Evolutionary conservation across 2,329 filamentous ascomycete genomes (phyloP).

Genomic region (Geoglossum cookeanum): DNA sequence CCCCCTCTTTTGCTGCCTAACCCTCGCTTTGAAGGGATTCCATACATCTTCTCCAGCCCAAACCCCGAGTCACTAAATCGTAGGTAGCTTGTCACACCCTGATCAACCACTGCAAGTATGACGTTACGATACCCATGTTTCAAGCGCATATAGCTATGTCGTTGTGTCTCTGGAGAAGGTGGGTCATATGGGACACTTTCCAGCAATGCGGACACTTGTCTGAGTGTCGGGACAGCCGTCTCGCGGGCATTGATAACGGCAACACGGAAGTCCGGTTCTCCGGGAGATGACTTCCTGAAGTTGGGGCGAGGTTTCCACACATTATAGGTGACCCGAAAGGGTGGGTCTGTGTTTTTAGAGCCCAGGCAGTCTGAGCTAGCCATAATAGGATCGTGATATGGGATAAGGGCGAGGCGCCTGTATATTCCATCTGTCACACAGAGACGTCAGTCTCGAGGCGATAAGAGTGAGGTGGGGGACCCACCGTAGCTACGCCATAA

Average conservation of each 20-base stretch:
- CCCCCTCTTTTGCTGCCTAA: slow-evolving; percentile 20
- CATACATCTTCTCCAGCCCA: slow-evolving; percentile 51
- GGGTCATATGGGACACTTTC: slow-evolving; percentile 53
- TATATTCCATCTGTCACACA: slow-evolving; percentile 42
- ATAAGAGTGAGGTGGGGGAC: slow-evolving; percentile 14
- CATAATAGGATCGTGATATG: slow-evolving; percentile 42
- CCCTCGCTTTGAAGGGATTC: slow-evolving; percentile 23
- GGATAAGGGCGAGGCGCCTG: slow-evolving; percentile 53
- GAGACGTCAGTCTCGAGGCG: slow-evolving; percentile 6
- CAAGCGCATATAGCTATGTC: slow-evolving; percentile 51
- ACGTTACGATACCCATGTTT: slow-evolving; percentile 75
- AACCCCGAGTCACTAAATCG: slow-evolving; percentile 66
- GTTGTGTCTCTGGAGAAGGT: slow-evolving; percentile 27
- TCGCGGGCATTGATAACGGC: slow-evolving; percentile 61
- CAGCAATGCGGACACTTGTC: slow-evolving; percentile 52
- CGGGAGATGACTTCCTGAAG: slow-evolving; percentile 66
- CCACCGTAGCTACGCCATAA: slow-evolving; percentile 34
- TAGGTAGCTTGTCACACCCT: slow-evolving; percentile 77
- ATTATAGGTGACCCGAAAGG: slow-evolving; percentile 59
- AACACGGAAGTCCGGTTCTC: slow-evolving; percentile 64
- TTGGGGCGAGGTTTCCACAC: slow-evolving; percentile 56
- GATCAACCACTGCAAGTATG: slow-evolving; percentile 72
- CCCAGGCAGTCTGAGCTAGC: not conserved
- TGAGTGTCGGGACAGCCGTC: slow-evolving; percentile 50
- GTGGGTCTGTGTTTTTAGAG: slow-evolving; percentile 18